Percentiles rank a stretch among this genome's conserved stretches.
phyloP scores from a whole-genome alignment of 2,329 filamentous ascomycete genomes.

The Magnaporthiopsis rhizophila region DNA sequence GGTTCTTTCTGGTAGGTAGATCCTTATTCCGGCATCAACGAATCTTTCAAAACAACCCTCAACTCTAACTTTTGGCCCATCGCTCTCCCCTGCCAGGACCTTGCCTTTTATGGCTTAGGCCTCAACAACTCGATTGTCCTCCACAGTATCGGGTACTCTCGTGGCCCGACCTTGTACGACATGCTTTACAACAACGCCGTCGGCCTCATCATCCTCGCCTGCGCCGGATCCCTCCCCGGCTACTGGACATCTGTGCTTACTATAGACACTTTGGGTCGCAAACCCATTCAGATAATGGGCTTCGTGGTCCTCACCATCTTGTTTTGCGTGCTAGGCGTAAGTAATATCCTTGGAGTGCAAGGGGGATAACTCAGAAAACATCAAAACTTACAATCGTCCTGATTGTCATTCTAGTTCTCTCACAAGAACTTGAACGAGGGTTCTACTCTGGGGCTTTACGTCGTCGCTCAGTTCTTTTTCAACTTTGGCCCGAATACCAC shows the following conservation, averaged over 20 bases:
- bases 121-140: constrained; percentile 71
- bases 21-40: not conserved
- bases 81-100: constrained; percentile 37
- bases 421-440: constrained; percentile 33
- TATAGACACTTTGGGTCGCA: constrained; percentile 69
- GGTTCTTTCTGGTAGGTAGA: constrained; percentile 60
- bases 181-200: constrained; percentile 65
- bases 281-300: constrained; percentile 61
- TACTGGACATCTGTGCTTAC: constrained; percentile 71
- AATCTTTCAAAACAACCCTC: not conserved
- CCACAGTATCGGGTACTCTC: constrained; percentile 61
- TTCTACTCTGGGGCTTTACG: constrained; percentile 51
- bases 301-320: constrained; percentile 54
- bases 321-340: constrained; percentile 56
- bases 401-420: constrained; percentile 25
- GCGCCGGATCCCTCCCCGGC: constrained; percentile 69
- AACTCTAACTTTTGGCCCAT: constrained; percentile 1
- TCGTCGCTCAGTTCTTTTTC: constrained; percentile 59
- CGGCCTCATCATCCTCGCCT: constrained; percentile 69
- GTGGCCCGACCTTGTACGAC: constrained; percentile 56
- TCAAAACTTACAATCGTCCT: not conserved
- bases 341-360: constrained; percentile 9
- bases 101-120: constrained; percentile 61
- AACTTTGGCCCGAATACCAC: constrained; percentile 60
- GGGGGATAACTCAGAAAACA: not conserved